A percentile compares a stretch with the other conserved stretches of the same genome.
These are phyloP conservation scores for Malus hybrid DNA, from an alignment of 331 rosid species.

Conservation along the genomic window DNA sequence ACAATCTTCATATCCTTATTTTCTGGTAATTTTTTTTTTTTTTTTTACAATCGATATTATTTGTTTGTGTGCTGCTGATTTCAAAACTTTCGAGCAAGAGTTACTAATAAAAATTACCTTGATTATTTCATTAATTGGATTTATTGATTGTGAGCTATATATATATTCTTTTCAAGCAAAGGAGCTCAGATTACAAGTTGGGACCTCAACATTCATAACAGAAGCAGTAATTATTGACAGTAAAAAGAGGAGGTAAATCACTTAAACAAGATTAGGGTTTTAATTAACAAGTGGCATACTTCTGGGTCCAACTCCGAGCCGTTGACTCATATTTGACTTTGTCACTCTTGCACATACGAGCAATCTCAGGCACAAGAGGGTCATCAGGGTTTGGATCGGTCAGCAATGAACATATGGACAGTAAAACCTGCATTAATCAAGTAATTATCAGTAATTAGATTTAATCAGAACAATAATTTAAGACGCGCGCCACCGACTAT, in stretches of 20 bases:
- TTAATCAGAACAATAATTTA: too few species aligned
- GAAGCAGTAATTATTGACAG: background rate
- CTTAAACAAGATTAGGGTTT: background rate
- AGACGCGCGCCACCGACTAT: too few species aligned
- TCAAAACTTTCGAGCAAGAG: too few species aligned
- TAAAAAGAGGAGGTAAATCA: background rate
- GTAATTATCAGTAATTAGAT: too few species aligned
- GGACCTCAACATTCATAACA: background rate
- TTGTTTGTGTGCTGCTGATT: too few species aligned
- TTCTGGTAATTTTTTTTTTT: too few species aligned
- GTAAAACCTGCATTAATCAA: slow-evolving; percentile 47
- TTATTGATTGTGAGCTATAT: background rate
- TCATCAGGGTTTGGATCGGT: slow-evolving; percentile 91
- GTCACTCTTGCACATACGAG: slow-evolving; percentile 87
- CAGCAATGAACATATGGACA: slow-evolving; percentile 74
- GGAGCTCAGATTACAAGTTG: background rate
- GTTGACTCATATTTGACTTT: slow-evolving; percentile 64
- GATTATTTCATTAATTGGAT: too few species aligned
- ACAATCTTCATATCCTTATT: too few species aligned
- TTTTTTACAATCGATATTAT: too few species aligned
- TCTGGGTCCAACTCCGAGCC: slow-evolving; percentile 90
- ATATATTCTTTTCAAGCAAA: background rate
- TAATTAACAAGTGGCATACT: slow-evolving; percentile 54
- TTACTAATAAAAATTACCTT: too few species aligned
- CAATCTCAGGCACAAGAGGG: slow-evolving; percentile 87